Evolutionary conservation across 768 basidiomycete species (phyloP).

Genomic region (Hygrocybe coccinea): DNA sequence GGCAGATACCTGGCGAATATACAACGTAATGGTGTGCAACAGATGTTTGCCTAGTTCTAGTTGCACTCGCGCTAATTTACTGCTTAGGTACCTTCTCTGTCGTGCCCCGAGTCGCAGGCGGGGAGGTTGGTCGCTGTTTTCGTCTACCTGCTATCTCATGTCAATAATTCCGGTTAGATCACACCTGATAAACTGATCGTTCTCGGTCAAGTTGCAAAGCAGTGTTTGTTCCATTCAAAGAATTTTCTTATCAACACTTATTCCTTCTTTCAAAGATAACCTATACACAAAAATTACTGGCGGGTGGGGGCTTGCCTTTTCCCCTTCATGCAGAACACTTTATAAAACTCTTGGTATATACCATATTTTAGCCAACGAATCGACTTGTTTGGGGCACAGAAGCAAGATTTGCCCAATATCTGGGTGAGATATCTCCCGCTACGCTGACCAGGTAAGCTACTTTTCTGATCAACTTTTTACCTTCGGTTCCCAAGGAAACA

Average conservation of each 20-base stretch:
- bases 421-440: slow-evolving; percentile 20
- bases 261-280: not conserved
- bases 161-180: slow-evolving; percentile 8
- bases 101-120: slow-evolving; percentile 65
- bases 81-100: slow-evolving; percentile 51
- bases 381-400: slow-evolving; percentile 67
- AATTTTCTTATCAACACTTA: too few relatives aligned
- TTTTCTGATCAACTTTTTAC: slow-evolving; percentile 23
- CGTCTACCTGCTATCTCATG: not conserved
- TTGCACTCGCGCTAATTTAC: not conserved
- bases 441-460: not conserved
- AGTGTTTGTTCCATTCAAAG: slow-evolving; percentile 64
- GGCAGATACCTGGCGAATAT: slow-evolving; percentile 58
- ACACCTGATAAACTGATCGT: slow-evolving; percentile 63
- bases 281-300: slow-evolving; percentile 28
- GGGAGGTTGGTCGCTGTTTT: slow-evolving; percentile 40
- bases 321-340: slow-evolving; percentile 6
- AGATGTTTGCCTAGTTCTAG: not conserved
- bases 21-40: slow-evolving; percentile 49
- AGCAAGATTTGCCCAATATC: slow-evolving; percentile 64
- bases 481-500: slow-evolving; percentile 47
- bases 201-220: slow-evolving; percentile 61
- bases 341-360: slow-evolving; percentile 10
- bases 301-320: not conserved
- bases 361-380: slow-evolving; percentile 46